A percentile compares a stretch with the other conserved stretches of the same genome.
Conservation (phyloP, 805 yeast species). For the Metschnikowia kunwiensis region DNA sequence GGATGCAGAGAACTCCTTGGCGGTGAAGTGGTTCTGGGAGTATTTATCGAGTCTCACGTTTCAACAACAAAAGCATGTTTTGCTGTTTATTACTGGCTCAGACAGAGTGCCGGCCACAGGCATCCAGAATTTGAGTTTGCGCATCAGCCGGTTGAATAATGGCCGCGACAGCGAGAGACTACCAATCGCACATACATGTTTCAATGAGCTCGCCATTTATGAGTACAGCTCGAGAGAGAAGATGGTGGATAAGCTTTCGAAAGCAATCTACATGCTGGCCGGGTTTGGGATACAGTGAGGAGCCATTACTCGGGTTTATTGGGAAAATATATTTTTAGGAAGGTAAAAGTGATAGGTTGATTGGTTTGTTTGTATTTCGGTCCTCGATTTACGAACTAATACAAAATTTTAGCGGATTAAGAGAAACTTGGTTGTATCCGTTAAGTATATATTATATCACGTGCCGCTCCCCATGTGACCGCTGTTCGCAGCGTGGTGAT, state of each 20-base stretch:
- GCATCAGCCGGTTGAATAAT: constrained; percentile 49
- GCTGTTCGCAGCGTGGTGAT: no score
- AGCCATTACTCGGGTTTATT: no score
- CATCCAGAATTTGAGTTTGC: constrained; percentile 66
- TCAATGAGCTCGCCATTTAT: constrained; percentile 80
- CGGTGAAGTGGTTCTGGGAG: constrained; percentile 87
- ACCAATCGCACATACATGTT: constrained; percentile 92
- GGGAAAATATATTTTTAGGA: no score
- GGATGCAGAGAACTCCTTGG: constrained; percentile 34
- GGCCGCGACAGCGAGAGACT: constrained; percentile 45
- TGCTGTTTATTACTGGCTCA: constrained; percentile 83
- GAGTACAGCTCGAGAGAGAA: constrained; percentile 57
- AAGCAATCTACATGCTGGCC: constrained; percentile 74
- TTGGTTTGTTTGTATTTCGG: no score
- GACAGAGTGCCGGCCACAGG: constrained; percentile 95
- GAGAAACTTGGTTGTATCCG: no score
- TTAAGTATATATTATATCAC: no score
- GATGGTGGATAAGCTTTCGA: constrained; percentile 53
- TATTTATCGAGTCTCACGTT: constrained; percentile 48
- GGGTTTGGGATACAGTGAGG: constrained; percentile 75
- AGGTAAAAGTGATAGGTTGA: no score
- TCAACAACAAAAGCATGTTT: constrained; percentile 55
- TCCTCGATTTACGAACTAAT: no score
- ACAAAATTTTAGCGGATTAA: no score
- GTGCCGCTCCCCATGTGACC: no score